Evolutionary conservation across 31 red algal species (phyloP).

Genomic region (Asparagopsis taxiformis): DNA sequence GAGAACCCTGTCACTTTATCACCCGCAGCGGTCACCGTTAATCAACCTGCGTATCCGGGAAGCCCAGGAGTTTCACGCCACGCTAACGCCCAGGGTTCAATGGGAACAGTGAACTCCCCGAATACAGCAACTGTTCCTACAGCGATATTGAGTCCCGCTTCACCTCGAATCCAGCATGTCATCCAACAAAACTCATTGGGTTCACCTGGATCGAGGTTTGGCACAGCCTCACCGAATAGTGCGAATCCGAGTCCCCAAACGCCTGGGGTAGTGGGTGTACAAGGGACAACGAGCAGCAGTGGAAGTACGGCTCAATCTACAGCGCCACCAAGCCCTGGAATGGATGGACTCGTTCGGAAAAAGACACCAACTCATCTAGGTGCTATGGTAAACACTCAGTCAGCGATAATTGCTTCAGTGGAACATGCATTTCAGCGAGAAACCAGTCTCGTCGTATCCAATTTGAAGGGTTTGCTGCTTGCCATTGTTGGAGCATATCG

Average conservation of each 20-base stretch:
- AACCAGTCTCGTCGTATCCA: slow-evolving; percentile 51
- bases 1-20: slow-evolving; percentile 22
- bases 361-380: slow-evolving; percentile 57
- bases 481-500: slow-evolving; percentile 59
- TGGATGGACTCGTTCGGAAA: slow-evolving; percentile 50
- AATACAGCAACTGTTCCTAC: neutral
- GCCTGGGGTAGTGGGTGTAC: neutral
- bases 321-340: slow-evolving; percentile 16
- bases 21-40: neutral
- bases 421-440: slow-evolving; percentile 63
- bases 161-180: slow-evolving; percentile 12
- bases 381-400: slow-evolving; percentile 56
- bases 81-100: neutral
- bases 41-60: neutral
- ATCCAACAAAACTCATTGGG: neutral
- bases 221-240: neutral
- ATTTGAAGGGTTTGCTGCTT: slow-evolving; percentile 53
- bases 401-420: slow-evolving; percentile 68
- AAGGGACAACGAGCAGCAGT: neutral
- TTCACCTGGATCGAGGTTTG: neutral
- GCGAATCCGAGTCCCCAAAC: slow-evolving; percentile 18
- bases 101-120: neutral
- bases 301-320: neutral
- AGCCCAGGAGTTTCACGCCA: neutral
- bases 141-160: slow-evolving; percentile 11